These are phyloP conservation scores for Candida bentonensis DNA, from an alignment of 805 yeast species.

Conservation along the genomic window DNA sequence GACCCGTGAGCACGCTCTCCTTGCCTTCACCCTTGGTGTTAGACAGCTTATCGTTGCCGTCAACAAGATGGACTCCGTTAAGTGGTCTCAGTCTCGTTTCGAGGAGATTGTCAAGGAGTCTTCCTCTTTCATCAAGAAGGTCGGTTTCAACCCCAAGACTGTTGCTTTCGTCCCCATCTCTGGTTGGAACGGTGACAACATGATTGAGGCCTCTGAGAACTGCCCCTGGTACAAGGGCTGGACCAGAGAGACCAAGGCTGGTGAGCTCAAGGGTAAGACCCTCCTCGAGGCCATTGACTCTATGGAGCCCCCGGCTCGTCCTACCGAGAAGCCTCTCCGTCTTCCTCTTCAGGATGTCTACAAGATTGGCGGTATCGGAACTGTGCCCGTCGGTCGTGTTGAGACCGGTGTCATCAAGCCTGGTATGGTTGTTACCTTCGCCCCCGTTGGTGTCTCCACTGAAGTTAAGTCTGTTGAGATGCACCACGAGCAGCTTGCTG, in stretches of 20 bases:
- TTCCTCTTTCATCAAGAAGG: slow-evolving; percentile 69
- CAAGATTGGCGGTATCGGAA: slow-evolving; percentile 87
- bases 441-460: slow-evolving; percentile 85
- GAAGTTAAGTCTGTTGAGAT: slow-evolving; percentile 82
- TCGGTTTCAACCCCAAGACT: slow-evolving; percentile 71
- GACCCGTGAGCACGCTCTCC: slow-evolving; percentile 88
- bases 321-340: slow-evolving; percentile 77
- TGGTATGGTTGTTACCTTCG: slow-evolving; percentile 80
- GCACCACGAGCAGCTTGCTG: slow-evolving; percentile 70
- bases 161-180: slow-evolving; percentile 84
- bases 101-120: slow-evolving; percentile 67
- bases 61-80: slow-evolving; percentile 91
- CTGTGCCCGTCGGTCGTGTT: slow-evolving; percentile 90
- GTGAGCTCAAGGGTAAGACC: slow-evolving; percentile 64
- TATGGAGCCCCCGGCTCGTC: slow-evolving; percentile 67
- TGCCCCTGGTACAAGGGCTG: slow-evolving; percentile 85
- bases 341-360: slow-evolving; percentile 83
- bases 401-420: slow-evolving; percentile 87
- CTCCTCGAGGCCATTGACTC: slow-evolving; percentile 76
- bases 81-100: slow-evolving; percentile 74
- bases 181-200: slow-evolving; percentile 90
- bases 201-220: slow-evolving; percentile 72
- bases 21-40: slow-evolving; percentile 84
- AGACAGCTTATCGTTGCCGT: slow-evolving; percentile 76
- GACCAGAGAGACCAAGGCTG: slow-evolving; percentile 64